Evolutionary conservation across 1,284 basidiomycete species (phyloP).

Genomic region (Trametes hirsuta): DNA sequence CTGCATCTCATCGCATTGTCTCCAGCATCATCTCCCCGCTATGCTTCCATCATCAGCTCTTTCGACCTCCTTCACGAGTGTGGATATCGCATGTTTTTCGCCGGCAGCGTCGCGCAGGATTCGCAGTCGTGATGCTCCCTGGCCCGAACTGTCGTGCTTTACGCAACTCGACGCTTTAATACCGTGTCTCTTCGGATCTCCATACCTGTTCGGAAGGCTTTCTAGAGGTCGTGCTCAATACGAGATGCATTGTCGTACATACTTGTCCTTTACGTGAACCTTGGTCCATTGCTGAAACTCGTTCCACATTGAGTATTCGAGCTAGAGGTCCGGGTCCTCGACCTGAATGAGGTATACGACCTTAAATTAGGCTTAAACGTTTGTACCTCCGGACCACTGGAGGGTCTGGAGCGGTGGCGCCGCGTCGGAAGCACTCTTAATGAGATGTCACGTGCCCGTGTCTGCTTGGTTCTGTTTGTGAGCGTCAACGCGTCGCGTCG

Average conservation of each 20-base stretch:
- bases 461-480: slow-evolving; percentile 16
- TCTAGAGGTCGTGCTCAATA: slow-evolving; percentile 17
- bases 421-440: neutral
- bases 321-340: too few species aligned
- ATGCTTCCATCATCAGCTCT: neutral
- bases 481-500: slow-evolving; percentile 31
- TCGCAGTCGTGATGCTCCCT: slow-evolving; percentile 1
- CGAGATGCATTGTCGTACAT: slow-evolving; percentile 19
- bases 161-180: slow-evolving; percentile 17
- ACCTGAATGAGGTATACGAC: too few species aligned
- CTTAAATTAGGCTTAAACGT: neutral
- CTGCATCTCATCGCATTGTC: slow-evolving; percentile 6
- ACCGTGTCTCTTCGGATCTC: slow-evolving; percentile 15
- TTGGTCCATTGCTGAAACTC: neutral
- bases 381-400: slow-evolving; percentile 14
- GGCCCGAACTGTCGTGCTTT: slow-evolving; percentile 8
- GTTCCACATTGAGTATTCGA: neutral
- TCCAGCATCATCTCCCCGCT: slow-evolving; percentile 1
- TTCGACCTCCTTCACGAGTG: slow-evolving; percentile 9
- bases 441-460: slow-evolving; percentile 16
- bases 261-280: neutral
- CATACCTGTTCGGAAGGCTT: slow-evolving; percentile 21
- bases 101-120: neutral
- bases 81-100: slow-evolving; percentile 12
- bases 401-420: neutral